Evolutionary conservation across 108 stramenopile species (phyloP), one percentile per base, ranked within the genome.

Genomic region (Pseudonitzschia delicatissima): DNA sequence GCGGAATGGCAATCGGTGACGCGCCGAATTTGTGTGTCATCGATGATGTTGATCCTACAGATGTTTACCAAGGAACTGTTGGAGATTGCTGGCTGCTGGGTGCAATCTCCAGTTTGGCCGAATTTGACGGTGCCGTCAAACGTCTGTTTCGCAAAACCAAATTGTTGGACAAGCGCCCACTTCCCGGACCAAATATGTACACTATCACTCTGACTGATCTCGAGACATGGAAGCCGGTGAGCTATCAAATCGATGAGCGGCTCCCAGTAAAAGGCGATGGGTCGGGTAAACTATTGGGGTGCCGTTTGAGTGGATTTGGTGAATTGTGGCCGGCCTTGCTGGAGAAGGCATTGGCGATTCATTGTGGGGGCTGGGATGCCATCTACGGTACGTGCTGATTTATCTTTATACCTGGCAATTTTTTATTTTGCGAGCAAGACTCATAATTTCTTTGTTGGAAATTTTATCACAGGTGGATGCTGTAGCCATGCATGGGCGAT

Each of bases 111-210:
- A 48, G 58, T 33, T 35, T 79, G 69, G 78, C 78, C 17, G 78
- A 79, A 67, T 79, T 79, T 26, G 78, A 79, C 62, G 78, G 78
- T 36, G 78, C 73, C 58, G 74, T 79, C 51, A 79, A 73, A 39
- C 53, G 57, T 4, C 28, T 72, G 17, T 79, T 73, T 55, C 64
- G 73, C n/a, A 79, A 79, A 50, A 79, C 78, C 5, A 64, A 57
- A 39, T 48, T 70, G 12, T 26, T 79, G 58, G 51, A 67, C 26
- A 25, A 71, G 47, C 45, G 50, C 40, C 78, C 78, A 12, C 18
- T 69, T 47, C 68, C 73, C 25, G 35, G 45, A 42, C 73, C 73
- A 5, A 73, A 79, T 32, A 65, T 64, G 68, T 74, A 74, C 28
- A 74, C 49, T 12, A 35, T 79, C 21, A 64, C 72, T 28, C 62